These are phyloP conservation scores for Leccinum glutinopallens DNA, from an alignment of 1,284 basidiomycete genomes.

Conservation along the genomic window DNA sequence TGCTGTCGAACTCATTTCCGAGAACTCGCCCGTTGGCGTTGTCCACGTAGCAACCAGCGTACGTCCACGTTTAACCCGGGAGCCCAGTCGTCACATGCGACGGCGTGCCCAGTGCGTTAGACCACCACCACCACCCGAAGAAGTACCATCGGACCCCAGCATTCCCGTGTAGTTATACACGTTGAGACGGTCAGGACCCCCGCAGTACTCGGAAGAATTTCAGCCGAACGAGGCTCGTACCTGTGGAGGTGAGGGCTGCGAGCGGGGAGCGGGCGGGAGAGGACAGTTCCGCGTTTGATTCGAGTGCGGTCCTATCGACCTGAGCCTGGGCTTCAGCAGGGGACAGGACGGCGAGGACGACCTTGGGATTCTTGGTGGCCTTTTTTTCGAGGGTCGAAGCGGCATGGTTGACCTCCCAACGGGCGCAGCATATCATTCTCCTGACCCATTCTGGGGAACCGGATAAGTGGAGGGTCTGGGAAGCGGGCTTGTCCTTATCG, in stretches of 20 bases:
- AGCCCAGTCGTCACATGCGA: constrained; percentile 52
- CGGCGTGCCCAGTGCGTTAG: not conserved
- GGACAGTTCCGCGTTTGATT: constrained; percentile 38
- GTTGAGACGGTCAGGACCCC: constrained; percentile 53
- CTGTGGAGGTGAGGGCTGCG: constrained; percentile 57
- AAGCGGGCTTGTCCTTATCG: constrained; percentile 29
- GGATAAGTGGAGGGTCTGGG: constrained; percentile 30
- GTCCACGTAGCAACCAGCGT: constrained; percentile 44
- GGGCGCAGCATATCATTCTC: constrained; percentile 76
- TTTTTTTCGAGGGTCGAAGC: constrained; percentile 29
- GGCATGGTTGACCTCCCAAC: constrained; percentile 63
- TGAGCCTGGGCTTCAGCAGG: constrained; percentile 39
- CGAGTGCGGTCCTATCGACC: constrained; percentile 35
- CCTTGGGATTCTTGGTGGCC: constrained; percentile 40
- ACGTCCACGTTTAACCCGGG: constrained; percentile 47
- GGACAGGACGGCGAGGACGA: constrained; percentile 60
- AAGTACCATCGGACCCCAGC: not conserved
- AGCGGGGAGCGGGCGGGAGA: constrained; percentile 65
- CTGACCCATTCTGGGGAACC: constrained; percentile 79
- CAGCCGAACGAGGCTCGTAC: constrained; percentile 64
- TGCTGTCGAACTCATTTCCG: constrained; percentile 35
- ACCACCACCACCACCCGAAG: constrained; percentile 1
- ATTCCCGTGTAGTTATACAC: constrained; percentile 25
- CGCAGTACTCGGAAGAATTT: constrained; percentile 63
- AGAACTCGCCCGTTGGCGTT: constrained; percentile 56